Base-by-base conservation (phyloP, 768 basidiomycete species). In the Coprinopsis strossmayeri region DNA sequence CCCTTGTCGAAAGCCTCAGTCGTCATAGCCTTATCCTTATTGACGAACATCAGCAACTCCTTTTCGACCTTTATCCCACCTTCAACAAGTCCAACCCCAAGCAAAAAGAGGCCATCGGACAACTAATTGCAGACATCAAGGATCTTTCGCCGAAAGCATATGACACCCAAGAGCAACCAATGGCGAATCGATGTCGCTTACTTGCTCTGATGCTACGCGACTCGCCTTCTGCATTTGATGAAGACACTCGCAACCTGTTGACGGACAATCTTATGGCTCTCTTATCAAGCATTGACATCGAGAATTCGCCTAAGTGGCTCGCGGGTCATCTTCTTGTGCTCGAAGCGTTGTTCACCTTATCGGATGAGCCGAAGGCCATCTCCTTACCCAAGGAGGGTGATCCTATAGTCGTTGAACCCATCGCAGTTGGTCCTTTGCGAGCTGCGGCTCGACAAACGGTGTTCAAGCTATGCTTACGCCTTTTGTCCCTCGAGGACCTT, bases 1-100 rank as follows among this genome's bases (percentile, higher is more conserved):
- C 79, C 24, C 63, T 93, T 28, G 80, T 82, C 53, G 70, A 73
- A 7, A 71, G 70, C 18, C 72, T 98, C 53, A 78, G 85, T 39
- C 70, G 73, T 15, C 81, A 81, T 38, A 85, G 91, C 0, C 69
- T 99, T 48, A 66, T 71, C 10, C 76, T 99, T 25, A 82, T 95
- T 39, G 93, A 96, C 59, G 82, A 88, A 53, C 86, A 93, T 58
- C 81, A 87, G 2, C 83, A 86, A 5, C 77, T 98, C 47, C 81
- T 96, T 34, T 96, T 94, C 60, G 92, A 96, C 60, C 76, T 96
- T 30, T 82, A 87, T 55, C 76, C 76, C 21, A 87, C 89, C 18
- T 93, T 96, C 64, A 76, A 87, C 49, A 82, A 83, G 23, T 69
- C 78, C 10, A 70, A 70, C 46, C 76, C 72, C 35, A 76, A 83